Evolutionary conservation across 1,284 basidiomycete species (phyloP).

Genomic region (Fomitopsis betulina): DNA sequence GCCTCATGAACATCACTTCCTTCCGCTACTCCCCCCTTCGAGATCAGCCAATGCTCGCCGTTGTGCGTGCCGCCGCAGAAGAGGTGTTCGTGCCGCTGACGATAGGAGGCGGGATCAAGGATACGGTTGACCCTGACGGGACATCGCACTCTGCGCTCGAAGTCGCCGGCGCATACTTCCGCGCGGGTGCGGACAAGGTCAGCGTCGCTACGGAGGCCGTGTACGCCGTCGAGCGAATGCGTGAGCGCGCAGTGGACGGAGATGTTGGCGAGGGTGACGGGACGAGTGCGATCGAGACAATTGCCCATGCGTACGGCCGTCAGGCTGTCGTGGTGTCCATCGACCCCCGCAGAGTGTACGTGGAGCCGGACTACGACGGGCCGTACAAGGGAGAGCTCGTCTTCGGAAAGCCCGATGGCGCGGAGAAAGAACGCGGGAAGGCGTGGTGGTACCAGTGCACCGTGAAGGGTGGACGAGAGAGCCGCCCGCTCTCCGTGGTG

Average conservation of each 20-base stretch:
- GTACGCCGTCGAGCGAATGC: constrained; percentile 84
- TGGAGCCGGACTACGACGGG: constrained; percentile 68
- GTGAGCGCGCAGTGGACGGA: constrained; percentile 36
- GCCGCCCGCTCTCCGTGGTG: constrained; percentile 87
- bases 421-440: constrained; percentile 61
- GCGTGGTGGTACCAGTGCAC: constrained; percentile 99
- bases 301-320: constrained; percentile 87
- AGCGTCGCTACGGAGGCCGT: constrained; percentile 97
- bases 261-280: constrained; percentile 46
- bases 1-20: constrained; percentile 98
- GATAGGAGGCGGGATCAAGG: constrained; percentile 98
- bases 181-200: constrained; percentile 97
- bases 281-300: constrained; percentile 91
- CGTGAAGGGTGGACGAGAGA: constrained; percentile 88
- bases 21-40: constrained; percentile 94
- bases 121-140: constrained; percentile 93
- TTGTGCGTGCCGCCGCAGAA: constrained; percentile 88
- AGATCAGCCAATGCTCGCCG: constrained; percentile 98
- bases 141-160: constrained; percentile 84
- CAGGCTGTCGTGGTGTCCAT: constrained; percentile 98
- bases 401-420: constrained; percentile 43
- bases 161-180: constrained; percentile 95
- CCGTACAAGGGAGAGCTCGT: constrained; percentile 68
- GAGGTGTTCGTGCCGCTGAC: constrained; percentile 97
- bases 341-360: constrained; percentile 89